Evolutionary conservation across 805 yeast species (phyloP).

Genomic region (Yamadazyma akitaensis): DNA sequence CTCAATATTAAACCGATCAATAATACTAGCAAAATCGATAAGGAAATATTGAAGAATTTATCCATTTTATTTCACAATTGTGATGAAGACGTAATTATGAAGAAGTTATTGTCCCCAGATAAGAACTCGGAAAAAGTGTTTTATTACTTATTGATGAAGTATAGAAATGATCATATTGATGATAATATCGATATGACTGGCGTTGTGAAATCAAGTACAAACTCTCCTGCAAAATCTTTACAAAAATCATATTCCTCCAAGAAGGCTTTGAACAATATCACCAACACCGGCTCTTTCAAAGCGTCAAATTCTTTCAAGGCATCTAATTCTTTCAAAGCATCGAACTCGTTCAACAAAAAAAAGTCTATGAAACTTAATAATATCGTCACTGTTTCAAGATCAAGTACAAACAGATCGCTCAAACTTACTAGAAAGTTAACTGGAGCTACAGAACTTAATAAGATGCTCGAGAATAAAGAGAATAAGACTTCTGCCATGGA

Average conservation of each 20-base stretch:
- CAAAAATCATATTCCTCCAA: slow-evolving; percentile 11
- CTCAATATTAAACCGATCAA: slow-evolving; percentile 33
- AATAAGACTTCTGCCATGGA: slow-evolving; percentile 7
- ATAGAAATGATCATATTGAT: slow-evolving; percentile 60
- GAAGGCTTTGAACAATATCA: slow-evolving; percentile 29
- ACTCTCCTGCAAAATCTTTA: slow-evolving; percentile 26
- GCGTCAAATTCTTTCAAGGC: slow-evolving; percentile 38
- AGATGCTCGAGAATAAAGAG: slow-evolving; percentile 5
- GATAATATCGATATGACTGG: slow-evolving; percentile 12
- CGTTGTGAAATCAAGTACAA: slow-evolving; percentile 27
- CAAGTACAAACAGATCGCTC: slow-evolving; percentile 17
- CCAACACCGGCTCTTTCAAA: slow-evolving; percentile 26
- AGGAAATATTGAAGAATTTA: slow-evolving; percentile 69
- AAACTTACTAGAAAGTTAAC: slow-evolving; percentile 11
- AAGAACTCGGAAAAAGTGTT: slow-evolving; percentile 73
- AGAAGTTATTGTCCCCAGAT: slow-evolving; percentile 50
- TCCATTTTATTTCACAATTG: slow-evolving; percentile 83
- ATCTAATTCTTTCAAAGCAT: slow-evolving; percentile 29
- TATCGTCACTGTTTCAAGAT: slow-evolving; percentile 23
- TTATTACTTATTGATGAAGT: slow-evolving; percentile 69
- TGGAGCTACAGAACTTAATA: slow-evolving; percentile 6
- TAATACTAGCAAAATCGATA: slow-evolving; percentile 54
- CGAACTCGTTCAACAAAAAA: slow-evolving; percentile 37
- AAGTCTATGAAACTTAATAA: slow-evolving; percentile 22
- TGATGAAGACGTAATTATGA: slow-evolving; percentile 48